Evolutionary conservation across 495 filamentous ascomycete species (phyloP), one percentile per base, ranked within the genome.

Genomic region (Glarea lozoyensis): DNA sequence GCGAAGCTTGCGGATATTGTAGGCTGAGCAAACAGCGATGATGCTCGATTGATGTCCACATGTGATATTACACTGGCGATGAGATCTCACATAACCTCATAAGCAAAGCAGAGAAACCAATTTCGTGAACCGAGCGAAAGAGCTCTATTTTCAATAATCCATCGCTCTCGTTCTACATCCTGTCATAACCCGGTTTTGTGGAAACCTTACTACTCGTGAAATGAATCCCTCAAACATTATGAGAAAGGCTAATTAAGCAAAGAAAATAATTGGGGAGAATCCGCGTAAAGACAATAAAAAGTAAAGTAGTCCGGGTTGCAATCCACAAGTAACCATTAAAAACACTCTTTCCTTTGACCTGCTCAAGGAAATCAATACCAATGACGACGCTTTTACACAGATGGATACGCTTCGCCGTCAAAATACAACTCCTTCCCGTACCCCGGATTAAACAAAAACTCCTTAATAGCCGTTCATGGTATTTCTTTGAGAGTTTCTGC

Each of bases 401-500:
- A 50, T 47, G 52, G 44, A 50, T 47, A 55, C 30, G 40, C 20
- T 49, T 55, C 41, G 53, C 45, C 24, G 36, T 49, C 47, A 57
- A 49, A 44, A 58, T n/a, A 46, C 42, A 49, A 49, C 45, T 40
- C 21, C 16, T n/a, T 52, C 34, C 17, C 35, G 27, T 11, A 21
- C 10, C 16, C 37, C 22, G n/a, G 20, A 40, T n/a, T 42, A 18
- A 17, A n/a, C 13, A 27, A 13, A 16, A 1, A 13, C 10, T 16
- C 25, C 38, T 65, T 83, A 92, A 68, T 94, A 94, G 60, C 92
- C 92, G 61, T 98, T 97, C 88, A 97, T 94, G 32, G 86, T 94
- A 76, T 88, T 84, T 55, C 92, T 78, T 68, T 95, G 88, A 37
- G 88, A 94, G 71, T 86, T 87, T 57, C 92, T 79, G 82, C 93